Evolutionary conservation across 371 early-diverging fungal genomes (phyloP).

Genomic region (Parasitella parasitica): DNA sequence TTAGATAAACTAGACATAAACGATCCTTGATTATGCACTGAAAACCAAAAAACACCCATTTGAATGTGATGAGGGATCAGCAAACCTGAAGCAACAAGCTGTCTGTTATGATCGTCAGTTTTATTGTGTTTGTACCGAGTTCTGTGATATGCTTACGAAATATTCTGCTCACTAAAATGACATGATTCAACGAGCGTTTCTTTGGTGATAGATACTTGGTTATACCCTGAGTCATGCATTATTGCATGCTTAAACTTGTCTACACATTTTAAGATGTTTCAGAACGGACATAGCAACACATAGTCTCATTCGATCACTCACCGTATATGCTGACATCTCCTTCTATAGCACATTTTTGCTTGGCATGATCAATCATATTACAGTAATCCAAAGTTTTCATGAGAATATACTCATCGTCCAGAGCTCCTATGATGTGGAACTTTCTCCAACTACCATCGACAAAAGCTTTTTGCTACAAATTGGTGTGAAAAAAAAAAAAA

Average conservation of each 20-base stretch:
- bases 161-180: conserved; percentile 1
- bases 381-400: conserved; percentile 30
- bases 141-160: too few relatives aligned
- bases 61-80: conserved; percentile 18
- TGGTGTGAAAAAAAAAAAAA: not conserved
- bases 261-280: not conserved
- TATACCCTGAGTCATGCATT: not conserved
- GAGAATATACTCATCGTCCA: conserved; percentile 37
- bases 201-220: conserved; percentile 6
- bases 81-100: conserved; percentile 14
- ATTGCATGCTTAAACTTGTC: conserved; percentile 14
- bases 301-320: not conserved
- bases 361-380: conserved; percentile 29
- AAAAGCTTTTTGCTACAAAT: conserved; percentile 26
- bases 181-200: not conserved
- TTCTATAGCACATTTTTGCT: conserved; percentile 15
- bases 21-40: conserved; percentile 17
- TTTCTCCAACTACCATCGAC: conserved; percentile 30
- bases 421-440: conserved; percentile 30
- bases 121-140: too few relatives aligned
- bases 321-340: not conserved
- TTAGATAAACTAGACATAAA: conserved; percentile 20
- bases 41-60: conserved; percentile 19
- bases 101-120: conserved; percentile 7
- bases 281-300: too few relatives aligned